Percentiles rank a stretch among this genome's conserved stretches.
Evolutionary conservation across 2,329 filamentous ascomycete genomes (phyloP).

Genomic region (Penicillium sp.): DNA sequence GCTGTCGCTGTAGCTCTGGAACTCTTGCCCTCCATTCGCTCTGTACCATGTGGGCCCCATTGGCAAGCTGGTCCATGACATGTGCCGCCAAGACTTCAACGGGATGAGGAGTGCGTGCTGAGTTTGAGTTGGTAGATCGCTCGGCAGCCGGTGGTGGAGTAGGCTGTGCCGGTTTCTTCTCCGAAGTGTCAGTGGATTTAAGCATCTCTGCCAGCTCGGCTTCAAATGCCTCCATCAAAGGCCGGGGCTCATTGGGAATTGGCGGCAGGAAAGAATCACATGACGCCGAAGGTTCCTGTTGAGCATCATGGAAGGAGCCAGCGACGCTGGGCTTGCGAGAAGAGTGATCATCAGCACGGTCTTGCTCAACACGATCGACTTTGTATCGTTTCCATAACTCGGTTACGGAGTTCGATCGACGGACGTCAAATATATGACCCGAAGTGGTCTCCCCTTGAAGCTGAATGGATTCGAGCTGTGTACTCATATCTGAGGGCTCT

Average conservation of each 20-base stretch:
- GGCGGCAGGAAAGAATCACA: conserved; percentile 4
- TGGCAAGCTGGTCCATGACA: conserved; percentile 36
- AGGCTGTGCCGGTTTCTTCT: conserved; percentile 11
- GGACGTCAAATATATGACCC: conserved; percentile 52
- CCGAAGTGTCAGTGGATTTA: conserved; percentile 16
- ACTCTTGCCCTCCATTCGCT: conserved; percentile 39
- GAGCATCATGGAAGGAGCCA: not conserved
- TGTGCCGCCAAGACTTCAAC: conserved; percentile 34
- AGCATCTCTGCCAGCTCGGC: conserved; percentile 42
- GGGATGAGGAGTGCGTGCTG: conserved; percentile 24
- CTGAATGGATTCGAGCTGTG: conserved; percentile 9
- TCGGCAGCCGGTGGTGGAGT: conserved; percentile 13
- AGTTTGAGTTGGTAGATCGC: conserved; percentile 9
- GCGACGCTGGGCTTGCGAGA: not conserved
- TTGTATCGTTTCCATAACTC: conserved; percentile 43
- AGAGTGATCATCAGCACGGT: not conserved
- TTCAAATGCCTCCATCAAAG: conserved; percentile 44
- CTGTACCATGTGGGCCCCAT: conserved; percentile 37
- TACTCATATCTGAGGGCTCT: conserved; percentile 35
- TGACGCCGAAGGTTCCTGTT: conserved; percentile 8
- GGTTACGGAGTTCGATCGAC: conserved; percentile 41
- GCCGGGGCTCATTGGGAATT: conserved; percentile 25
- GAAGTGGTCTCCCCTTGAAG: conserved; percentile 22
- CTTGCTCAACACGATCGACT: conserved; percentile 2
- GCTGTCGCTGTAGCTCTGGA: conserved; percentile 41